These are phyloP conservation scores for Pistacia atlantica DNA, from an alignment of 345 rosid species.

Conservation along the genomic window DNA sequence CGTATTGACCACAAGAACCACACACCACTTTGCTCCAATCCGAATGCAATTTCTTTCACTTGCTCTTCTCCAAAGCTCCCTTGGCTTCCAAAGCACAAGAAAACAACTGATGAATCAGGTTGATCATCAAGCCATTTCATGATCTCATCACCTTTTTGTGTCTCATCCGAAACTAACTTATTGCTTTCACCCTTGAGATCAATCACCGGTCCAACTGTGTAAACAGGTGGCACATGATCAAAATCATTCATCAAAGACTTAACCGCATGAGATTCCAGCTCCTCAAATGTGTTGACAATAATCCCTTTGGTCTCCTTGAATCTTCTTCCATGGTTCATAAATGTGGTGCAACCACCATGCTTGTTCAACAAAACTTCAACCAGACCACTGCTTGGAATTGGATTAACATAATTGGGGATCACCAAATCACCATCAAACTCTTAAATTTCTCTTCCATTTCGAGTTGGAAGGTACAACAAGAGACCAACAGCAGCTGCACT, in stretches of 20 bases:
- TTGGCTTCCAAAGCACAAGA: conserved; percentile 39
- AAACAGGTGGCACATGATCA: too few species aligned
- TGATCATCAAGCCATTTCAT: conserved; percentile 35
- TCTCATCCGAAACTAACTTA: too few species aligned
- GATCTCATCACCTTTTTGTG: not conserved
- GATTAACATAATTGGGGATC: conserved; percentile 19
- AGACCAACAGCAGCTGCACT: conserved; percentile 27
- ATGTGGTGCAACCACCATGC: too few species aligned
- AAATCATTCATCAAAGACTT: too few species aligned
- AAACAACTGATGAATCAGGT: conserved; percentile 34
- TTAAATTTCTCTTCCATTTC: conserved; percentile 4
- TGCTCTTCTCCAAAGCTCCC: conserved; percentile 18
- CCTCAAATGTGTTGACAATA: not conserved
- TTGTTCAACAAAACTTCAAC: not conserved
- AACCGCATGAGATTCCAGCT: too few species aligned
- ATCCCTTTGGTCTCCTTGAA: conserved; percentile 22
- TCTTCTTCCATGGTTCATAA: conserved; percentile 12
- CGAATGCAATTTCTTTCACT: conserved; percentile 26
- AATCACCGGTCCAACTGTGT: too few species aligned
- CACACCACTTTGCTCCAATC: conserved; percentile 27
- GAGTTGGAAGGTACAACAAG: conserved; percentile 17
- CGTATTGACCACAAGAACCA: conserved; percentile 22
- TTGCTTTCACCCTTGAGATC: too few species aligned
- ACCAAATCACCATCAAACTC: not conserved
- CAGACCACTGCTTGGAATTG: conserved; percentile 24